These are phyloP conservation scores for Cladorrhinum sp. DNA, from an alignment of 2,329 filamentous ascomycete species.

Conservation along the genomic window DNA sequence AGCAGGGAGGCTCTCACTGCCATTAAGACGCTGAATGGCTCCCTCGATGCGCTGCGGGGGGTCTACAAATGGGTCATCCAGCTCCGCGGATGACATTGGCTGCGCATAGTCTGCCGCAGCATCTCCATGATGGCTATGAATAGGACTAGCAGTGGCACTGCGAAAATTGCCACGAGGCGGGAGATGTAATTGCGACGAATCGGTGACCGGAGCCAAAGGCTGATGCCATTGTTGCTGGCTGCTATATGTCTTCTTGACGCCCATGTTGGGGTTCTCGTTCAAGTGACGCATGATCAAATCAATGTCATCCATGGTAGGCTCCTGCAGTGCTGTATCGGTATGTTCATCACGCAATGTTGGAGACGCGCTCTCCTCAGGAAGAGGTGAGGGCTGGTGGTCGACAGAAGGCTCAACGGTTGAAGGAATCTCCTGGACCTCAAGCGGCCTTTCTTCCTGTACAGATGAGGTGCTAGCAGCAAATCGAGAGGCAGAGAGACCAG, in stretches of 20 bases:
- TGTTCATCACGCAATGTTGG: constrained; percentile 25
- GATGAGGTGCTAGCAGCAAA: constrained; percentile 37
- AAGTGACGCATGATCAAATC: constrained; percentile 90
- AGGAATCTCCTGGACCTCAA: constrained; percentile 17
- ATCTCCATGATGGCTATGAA: constrained; percentile 54
- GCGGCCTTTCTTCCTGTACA: constrained; percentile 19
- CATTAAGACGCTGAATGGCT: constrained; percentile 61
- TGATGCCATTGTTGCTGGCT: constrained; percentile 44
- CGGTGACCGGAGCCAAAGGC: constrained; percentile 38
- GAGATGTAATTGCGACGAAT: constrained; percentile 52
- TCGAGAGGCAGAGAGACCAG: constrained; percentile 43
- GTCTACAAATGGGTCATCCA: constrained; percentile 62
- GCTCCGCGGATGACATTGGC: constrained; percentile 50
- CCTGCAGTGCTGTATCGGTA: constrained; percentile 4
- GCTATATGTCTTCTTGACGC: constrained; percentile 62
- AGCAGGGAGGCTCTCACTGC: constrained; percentile 60
- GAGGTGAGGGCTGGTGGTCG: constrained; percentile 32
- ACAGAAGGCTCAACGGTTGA: constrained; percentile 31
- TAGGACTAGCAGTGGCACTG: constrained; percentile 72
- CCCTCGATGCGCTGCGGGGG: constrained; percentile 51
- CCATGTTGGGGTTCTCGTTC: constrained; percentile 70
- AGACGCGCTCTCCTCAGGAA: constrained; percentile 29
- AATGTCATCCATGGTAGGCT: constrained; percentile 73
- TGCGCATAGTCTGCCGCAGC: constrained; percentile 46
- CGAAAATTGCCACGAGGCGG: constrained; percentile 48